A percentile compares a stretch with the other conserved stretches of the same genome.
Conservation (phyloP, 2,329 filamentous ascomycete species). For the Colletotrichum godetiae region DNA sequence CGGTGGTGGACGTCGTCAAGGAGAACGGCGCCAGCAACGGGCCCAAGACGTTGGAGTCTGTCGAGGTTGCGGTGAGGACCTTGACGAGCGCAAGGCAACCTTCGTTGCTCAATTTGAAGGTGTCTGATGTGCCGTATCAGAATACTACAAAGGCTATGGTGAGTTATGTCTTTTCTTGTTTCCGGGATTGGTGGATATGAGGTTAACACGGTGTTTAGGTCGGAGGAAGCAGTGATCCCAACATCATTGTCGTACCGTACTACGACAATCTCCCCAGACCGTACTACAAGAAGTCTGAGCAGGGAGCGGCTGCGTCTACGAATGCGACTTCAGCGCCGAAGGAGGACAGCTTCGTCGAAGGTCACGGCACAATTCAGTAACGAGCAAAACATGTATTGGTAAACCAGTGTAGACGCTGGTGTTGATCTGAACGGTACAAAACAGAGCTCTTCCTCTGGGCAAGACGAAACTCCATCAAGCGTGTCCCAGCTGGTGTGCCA, state of each 20-base stretch:
- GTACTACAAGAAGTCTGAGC: neutral
- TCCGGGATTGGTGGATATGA: too few species aligned
- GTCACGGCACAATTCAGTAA: neutral
- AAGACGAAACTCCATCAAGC: neutral
- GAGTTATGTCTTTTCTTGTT: neutral
- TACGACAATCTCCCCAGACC: slow-evolving; percentile 16
- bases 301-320: neutral
- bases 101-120: slow-evolving; percentile 8
- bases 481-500: neutral
- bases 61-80: neutral
- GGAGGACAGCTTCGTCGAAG: neutral
- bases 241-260: slow-evolving; percentile 14
- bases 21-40: neutral
- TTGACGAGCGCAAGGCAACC: neutral
- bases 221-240: slow-evolving; percentile 7
- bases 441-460: neutral
- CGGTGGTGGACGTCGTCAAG: slow-evolving; percentile 7
- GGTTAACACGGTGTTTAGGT: neutral
- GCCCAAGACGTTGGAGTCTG: neutral
- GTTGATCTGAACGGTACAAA: neutral
- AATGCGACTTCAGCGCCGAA: neutral
- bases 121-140: slow-evolving; percentile 21
- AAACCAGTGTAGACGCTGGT: neutral
- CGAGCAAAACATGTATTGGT: neutral
- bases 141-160: slow-evolving; percentile 16